phyloP scores from a whole-genome alignment of 345 rosid species.

The Rhizophora apiculata region DNA sequence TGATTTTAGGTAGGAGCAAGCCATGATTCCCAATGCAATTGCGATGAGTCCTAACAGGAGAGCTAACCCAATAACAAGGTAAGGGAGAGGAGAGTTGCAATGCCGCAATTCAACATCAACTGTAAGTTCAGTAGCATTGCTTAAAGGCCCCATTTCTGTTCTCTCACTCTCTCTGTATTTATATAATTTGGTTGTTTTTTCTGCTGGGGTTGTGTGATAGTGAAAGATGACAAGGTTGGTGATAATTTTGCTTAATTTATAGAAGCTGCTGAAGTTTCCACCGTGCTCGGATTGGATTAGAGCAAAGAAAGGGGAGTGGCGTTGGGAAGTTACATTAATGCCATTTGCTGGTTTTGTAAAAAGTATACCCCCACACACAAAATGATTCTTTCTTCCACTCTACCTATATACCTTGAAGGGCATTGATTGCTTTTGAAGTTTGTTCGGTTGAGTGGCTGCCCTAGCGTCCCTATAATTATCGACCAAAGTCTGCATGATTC shows the following conservation, averaged over 20 bases:
- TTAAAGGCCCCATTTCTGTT: neutral
- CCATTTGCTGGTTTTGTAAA: neutral
- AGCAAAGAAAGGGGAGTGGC: neutral
- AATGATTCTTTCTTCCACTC: neutral
- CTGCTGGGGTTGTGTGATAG: neutral
- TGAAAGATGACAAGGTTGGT: neutral
- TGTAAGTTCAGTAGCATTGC: neutral
- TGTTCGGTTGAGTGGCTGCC: neutral
- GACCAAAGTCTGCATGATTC: neutral
- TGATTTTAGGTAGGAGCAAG: constrained; percentile 2
- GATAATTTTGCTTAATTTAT: neutral
- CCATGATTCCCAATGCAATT: neutral
- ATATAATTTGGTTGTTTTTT: neutral
- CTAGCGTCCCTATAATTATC: neutral
- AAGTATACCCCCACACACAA: neutral
- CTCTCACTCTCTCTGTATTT: neutral
- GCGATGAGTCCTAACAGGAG: neutral
- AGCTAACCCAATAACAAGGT: neutral
- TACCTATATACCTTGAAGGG: neutral
- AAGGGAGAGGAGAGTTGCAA: neutral
- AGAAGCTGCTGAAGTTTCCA: neutral
- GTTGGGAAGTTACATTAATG: neutral
- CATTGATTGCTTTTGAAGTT: neutral
- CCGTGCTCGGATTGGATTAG: neutral
- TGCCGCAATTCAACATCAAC: neutral